Percentiles rank a stretch among this genome's conserved stretches.
Conservation (phyloP, 805 yeast genomes). For the Metschnikowia cubensis region DNA sequence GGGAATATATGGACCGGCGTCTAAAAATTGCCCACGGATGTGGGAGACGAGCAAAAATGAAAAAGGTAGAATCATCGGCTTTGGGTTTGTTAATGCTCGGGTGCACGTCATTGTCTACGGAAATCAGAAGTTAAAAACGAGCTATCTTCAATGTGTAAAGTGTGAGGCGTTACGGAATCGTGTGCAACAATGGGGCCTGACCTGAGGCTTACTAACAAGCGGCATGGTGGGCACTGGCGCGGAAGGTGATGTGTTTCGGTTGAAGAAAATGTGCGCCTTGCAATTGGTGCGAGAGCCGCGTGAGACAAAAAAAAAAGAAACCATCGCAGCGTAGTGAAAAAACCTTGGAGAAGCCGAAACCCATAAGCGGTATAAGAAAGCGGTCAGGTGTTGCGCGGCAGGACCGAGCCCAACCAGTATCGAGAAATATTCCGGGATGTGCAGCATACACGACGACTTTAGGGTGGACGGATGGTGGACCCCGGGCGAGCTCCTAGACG, state of each 20-base stretch:
- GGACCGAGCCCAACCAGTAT: background rate
- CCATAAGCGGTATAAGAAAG: background rate
- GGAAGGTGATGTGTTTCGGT: background rate
- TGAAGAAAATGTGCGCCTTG: constrained; percentile 1
- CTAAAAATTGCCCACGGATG: background rate
- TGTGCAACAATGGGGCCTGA: background rate
- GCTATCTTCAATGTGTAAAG: background rate
- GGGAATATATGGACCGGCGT: background rate
- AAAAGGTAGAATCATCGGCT: background rate
- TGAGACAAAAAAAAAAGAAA: background rate
- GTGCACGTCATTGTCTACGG: background rate
- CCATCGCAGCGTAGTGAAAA: background rate
- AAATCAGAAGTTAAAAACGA: background rate
- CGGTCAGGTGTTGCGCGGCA: background rate
- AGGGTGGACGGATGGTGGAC: background rate
- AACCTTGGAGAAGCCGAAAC: background rate
- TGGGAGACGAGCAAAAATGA: background rate
- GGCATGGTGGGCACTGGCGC: constrained; percentile 1
- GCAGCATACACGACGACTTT: background rate
- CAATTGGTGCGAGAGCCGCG: constrained; percentile 5
- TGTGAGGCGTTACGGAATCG: background rate
- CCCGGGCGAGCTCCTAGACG: background rate
- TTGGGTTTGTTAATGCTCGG: background rate
- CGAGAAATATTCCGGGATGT: constrained; percentile 1
- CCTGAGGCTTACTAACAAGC: background rate